phyloP scores from a whole-genome alignment of 2,329 filamentous ascomycete genomes.

The Beauveria scarabaeidicola region DNA sequence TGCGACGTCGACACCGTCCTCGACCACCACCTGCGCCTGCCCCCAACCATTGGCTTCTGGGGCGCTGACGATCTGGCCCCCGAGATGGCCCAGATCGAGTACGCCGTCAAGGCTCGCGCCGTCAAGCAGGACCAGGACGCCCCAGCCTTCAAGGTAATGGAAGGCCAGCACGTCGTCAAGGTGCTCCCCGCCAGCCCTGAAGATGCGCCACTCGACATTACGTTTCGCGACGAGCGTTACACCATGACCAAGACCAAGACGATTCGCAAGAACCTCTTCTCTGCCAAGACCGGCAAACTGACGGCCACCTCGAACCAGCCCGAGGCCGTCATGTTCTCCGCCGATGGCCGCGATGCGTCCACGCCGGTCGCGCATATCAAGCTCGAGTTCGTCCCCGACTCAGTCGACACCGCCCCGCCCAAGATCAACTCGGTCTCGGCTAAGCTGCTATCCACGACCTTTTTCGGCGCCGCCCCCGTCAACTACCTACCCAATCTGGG shows the following conservation, averaged over 20 bases:
- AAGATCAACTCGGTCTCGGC: conserved; percentile 39
- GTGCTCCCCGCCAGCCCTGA: conserved; percentile 43
- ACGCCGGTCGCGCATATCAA: conserved; percentile 35
- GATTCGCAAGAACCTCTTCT: conserved; percentile 44
- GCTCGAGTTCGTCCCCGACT: conserved; percentile 39
- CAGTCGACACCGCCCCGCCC: conserved; percentile 35
- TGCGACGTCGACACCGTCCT: conserved; percentile 36
- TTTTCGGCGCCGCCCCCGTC: conserved; percentile 40
- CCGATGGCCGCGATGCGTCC: conserved; percentile 37
- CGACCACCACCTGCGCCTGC: conserved; percentile 44
- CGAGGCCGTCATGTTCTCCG: conserved; percentile 38
- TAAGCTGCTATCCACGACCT: conserved; percentile 45
- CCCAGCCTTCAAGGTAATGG: conserved; percentile 27
- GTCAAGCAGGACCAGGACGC: conserved; percentile 18
- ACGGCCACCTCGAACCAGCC: conserved; percentile 39
- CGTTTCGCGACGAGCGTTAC: conserved; percentile 40
- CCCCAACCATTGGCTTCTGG: conserved; percentile 45
- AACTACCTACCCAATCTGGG: conserved; percentile 42
- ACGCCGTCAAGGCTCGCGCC: conserved; percentile 40
- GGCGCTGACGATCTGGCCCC: conserved; percentile 46
- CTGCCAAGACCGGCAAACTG: conserved; percentile 41
- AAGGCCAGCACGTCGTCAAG: conserved; percentile 37
- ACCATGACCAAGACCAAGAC: conserved; percentile 42
- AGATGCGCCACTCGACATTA: conserved; percentile 43
- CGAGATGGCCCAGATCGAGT: conserved; percentile 46